Evolutionary conservation across 2,329 filamentous ascomycete species (phyloP), one percentile per base, ranked within the genome.

Genomic region (Botrytis galanthina): DNA sequence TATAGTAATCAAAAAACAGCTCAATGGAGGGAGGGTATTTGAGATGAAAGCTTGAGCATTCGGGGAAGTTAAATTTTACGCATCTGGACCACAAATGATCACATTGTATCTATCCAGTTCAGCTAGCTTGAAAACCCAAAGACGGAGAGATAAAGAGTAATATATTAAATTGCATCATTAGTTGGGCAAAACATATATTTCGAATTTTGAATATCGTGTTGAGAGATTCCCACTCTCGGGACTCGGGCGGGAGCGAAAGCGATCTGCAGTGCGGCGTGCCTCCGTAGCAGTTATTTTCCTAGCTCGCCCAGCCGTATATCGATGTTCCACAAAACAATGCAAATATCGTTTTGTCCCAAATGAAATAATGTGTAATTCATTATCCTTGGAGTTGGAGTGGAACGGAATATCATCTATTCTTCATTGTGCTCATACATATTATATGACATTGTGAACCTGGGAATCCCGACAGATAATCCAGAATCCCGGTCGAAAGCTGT

Each of bases 261-360:
- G 70, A 72, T 72, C 70, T 72, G 70, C 70, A 35, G 70, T 72
- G 70, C 51, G 51, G 51, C 51, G 51, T 57, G n/a, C n/a, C 51
- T 66, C 70, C 46, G 48, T 68, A 22, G 60, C 44, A 26, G n/a
- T 54, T 67, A 67, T 57, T 59, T 54, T 57, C 61, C 70, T 67
- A 67, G 70, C 59, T 48, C 44, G 7, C 63, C 63, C 64, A 51
- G 64, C 46, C 64, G 29, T 54, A 39, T 54, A 37, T 67, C 63
- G 44, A 37, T 54, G 60, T 35, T 48, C 70, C 70, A 71, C 70
- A 18, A 51, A 32, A 22, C 26, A n/a, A 51, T 67, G 44, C 32
- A 51, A 67, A 63, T 44, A 44, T n/a, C n/a, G n/a, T 57, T 57
- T 57, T 57, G 26, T 57, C n/a, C 51, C 51, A 57, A 57, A 29